Percentiles rank a stretch among this genome's conserved stretches.
Evolutionary conservation across 2,329 filamentous ascomycete genomes (phyloP).

Genomic region (Colletotrichum neosansevieriae): DNA sequence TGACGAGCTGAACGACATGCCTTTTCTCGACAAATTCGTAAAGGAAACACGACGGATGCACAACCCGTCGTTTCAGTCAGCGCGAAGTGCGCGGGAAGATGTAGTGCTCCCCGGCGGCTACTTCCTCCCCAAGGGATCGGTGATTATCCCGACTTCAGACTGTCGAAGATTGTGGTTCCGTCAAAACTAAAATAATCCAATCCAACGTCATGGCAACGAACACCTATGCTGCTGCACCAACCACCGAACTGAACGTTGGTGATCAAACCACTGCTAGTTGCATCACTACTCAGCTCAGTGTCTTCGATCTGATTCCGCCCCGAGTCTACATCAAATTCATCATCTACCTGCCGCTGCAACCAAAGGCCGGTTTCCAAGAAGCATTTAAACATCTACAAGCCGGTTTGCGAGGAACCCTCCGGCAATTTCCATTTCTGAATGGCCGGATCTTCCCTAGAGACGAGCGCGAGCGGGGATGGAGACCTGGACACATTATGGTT

Average conservation of each 20-base stretch:
- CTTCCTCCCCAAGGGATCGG: constrained; percentile 9
- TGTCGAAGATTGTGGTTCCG: no score
- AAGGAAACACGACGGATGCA: constrained; percentile 30
- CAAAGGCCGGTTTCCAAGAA: constrained; percentile 45
- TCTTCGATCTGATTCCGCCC: constrained; percentile 24
- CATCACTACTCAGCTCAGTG: constrained; percentile 12
- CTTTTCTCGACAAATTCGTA: not conserved
- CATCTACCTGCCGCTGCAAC: constrained; percentile 50
- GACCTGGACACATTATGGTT: constrained; percentile 43
- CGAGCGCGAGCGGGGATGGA: constrained; percentile 46
- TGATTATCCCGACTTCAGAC: constrained; percentile 14
- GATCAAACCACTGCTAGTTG: not conserved
- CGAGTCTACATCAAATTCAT: constrained; percentile 28
- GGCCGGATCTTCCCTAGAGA: constrained; percentile 51
- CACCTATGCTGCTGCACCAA: not conserved
- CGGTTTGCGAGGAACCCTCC: constrained; percentile 50
- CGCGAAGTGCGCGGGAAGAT: constrained; percentile 11
- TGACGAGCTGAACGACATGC: no score
- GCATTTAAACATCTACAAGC: constrained; percentile 49
- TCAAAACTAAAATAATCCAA: no score
- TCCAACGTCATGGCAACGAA: constrained; percentile 16
- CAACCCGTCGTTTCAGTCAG: constrained; percentile 28
- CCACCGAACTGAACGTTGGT: not conserved
- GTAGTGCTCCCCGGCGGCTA: constrained; percentile 18
- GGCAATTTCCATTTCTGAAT: constrained; percentile 51